Evolutionary conservation across 169 alveolate genomes (phyloP).

Genomic region (Plasmodium cynomolgi): DNA sequence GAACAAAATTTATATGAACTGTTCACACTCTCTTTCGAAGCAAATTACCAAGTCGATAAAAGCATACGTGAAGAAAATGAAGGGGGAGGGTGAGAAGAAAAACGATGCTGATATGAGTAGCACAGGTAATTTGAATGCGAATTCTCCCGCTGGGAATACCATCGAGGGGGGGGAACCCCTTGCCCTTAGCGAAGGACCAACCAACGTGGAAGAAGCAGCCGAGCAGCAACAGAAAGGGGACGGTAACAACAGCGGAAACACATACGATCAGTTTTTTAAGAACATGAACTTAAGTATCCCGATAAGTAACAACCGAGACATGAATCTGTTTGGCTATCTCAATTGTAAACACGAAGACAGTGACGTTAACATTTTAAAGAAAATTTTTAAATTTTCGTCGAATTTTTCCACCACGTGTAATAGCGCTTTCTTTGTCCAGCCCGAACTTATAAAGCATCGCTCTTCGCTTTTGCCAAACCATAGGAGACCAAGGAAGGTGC

Average conservation of each 20-base stretch:
- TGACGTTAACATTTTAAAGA: slow-evolving; percentile 58
- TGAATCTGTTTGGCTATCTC: slow-evolving; percentile 56
- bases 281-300: slow-evolving; percentile 50
- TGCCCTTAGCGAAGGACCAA: not conserved
- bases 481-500: slow-evolving; percentile 51
- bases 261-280: slow-evolving; percentile 25
- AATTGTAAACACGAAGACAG: slow-evolving; percentile 68
- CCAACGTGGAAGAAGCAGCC: not conserved
- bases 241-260: not conserved
- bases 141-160: not conserved
- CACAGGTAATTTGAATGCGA: not conserved
- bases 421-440: slow-evolving; percentile 68
- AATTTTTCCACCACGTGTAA: slow-evolving; percentile 57
- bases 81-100: not conserved
- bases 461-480: slow-evolving; percentile 63
- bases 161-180: not conserved
- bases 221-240: not conserved
- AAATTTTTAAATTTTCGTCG: slow-evolving; percentile 48
- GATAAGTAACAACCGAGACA: slow-evolving; percentile 16
- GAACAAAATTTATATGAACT: slow-evolving; percentile 38
- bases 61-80: slow-evolving; percentile 51
- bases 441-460: slow-evolving; percentile 65
- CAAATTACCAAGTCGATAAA: slow-evolving; percentile 54
- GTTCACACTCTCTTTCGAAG: slow-evolving; percentile 33
- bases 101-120: not conserved